A percentile compares a stretch with the other conserved stretches of the same genome.
These are phyloP conservation scores for Solanum acaule DNA, from an alignment of 257 asterid species.

Conservation along the genomic window DNA sequence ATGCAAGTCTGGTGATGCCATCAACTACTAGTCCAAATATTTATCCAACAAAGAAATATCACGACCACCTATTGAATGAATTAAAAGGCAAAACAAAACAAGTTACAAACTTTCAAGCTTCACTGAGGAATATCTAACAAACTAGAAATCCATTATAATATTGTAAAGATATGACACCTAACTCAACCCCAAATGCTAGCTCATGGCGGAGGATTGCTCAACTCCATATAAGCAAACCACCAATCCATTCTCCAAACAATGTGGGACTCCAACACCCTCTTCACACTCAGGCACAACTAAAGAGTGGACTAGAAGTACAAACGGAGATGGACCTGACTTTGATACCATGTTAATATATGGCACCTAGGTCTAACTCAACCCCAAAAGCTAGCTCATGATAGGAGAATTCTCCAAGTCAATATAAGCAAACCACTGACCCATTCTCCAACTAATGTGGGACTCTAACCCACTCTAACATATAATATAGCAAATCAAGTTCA, in stretches of 20 bases:
- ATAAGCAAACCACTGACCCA: not conserved
- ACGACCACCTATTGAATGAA: conserved; percentile 16
- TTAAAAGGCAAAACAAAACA: not conserved
- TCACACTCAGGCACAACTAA: not conserved
- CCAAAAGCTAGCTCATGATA: not conserved
- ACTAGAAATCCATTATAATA: not conserved
- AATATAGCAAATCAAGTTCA: not conserved
- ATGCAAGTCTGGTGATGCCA: conserved; percentile 47
- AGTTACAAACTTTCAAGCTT: not conserved
- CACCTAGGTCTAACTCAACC: not conserved
- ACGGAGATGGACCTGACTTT: not conserved
- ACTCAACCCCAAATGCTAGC: not conserved
- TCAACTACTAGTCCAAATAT: conserved; percentile 10
- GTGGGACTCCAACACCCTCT: not conserved
- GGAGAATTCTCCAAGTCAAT: not conserved
- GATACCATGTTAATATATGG: not conserved
- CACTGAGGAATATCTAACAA: not conserved
- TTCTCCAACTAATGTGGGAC: not conserved
- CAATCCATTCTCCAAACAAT: not conserved
- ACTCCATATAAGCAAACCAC: not conserved
- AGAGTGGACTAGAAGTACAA: not conserved
- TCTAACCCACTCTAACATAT: not conserved
- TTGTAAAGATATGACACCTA: not conserved
- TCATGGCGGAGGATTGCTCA: not conserved
- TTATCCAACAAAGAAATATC: conserved; percentile 1